Conservation (phyloP, 2,329 filamentous ascomycete genomes). For the Cladophialophora carrionii region DNA sequence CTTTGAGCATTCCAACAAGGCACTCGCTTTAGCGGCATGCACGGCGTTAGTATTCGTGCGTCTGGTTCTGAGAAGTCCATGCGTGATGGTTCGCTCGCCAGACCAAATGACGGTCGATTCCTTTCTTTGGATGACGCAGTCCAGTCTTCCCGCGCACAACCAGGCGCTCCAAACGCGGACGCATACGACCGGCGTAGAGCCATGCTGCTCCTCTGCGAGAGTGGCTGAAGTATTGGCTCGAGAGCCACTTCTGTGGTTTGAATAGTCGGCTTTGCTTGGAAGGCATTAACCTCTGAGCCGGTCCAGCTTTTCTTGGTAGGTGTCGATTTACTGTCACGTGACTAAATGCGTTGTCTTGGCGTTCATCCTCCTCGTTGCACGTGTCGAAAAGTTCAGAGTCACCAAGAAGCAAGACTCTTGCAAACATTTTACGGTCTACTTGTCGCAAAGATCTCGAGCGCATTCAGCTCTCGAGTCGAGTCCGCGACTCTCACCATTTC, state of each 20-base stretch:
- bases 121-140: neutral
- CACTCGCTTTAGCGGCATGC: too few species aligned
- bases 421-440: neutral
- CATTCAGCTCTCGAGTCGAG: constrained; percentile 9
- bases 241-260: neutral
- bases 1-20: too few species aligned
- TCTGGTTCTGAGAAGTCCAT: too few species aligned
- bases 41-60: too few species aligned
- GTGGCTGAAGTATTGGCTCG: neutral
- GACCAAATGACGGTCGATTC: neutral
- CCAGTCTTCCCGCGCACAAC: neutral
- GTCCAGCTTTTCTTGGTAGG: neutral
- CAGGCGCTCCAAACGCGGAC: neutral
- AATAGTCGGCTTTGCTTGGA: neutral
- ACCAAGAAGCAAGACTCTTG: neutral
- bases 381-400: neutral
- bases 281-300: neutral
- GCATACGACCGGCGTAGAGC: too few species aligned
- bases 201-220: neutral
- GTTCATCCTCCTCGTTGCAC: neutral
- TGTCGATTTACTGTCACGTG: neutral
- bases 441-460: constrained; percentile 9
- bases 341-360: neutral
- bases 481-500: constrained; percentile 10
- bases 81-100: neutral